Base-by-base conservation (phyloP, 1,284 basidiomycete species). In the Tilletia horrida region DNA sequence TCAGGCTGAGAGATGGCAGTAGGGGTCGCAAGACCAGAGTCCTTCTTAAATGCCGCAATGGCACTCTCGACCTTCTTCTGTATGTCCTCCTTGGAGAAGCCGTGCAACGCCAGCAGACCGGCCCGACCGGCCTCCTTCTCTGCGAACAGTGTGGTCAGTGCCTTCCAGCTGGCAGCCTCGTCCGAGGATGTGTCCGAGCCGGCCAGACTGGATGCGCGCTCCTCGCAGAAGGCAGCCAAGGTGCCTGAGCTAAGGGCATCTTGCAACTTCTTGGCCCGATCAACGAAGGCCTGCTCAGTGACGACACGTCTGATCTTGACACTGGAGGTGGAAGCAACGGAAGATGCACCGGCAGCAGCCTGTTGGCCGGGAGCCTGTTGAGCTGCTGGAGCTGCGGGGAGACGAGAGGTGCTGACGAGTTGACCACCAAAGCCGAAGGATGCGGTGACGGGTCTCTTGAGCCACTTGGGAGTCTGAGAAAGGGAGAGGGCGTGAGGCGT, bases 401-500 rank as follows among this genome's bases (percentile, higher is more conserved):
- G 88, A 3, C 91, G 88, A 1, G 88, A 87, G 23, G 91, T 71
- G 23, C 74, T 77, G 48, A 84, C 88, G 21, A 98, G 86, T 76
- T 91, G 89, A 55, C 95, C 95, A 16, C 94, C 92, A 76, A 95
- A 98, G 1, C 94, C 95, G 76, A 97, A 98, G 1, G 91, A 88
- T 59, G 86, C 88, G 0, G 89, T 89, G 0, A 88, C 85, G 1
- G 95, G 92, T 25, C 93, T 87, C 48, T 91, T 88, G 48, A 97
- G 87, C 96, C 96, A 97, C 81, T 93, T 96, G 8, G 96, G 96
- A 6, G 93, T 90, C 76, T 94, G 91, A 48, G 68, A 71, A 55
- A 81, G 76, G 27, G 79, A 77, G 44, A 80, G 63, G 8, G 55
- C 55, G 35, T 59, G 55, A 11, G 55, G 55, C 16, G 27, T 59